Evolutionary conservation across 2,329 filamentous ascomycete genomes (phyloP).

Genomic region (Talaromyces amestolkiae): DNA sequence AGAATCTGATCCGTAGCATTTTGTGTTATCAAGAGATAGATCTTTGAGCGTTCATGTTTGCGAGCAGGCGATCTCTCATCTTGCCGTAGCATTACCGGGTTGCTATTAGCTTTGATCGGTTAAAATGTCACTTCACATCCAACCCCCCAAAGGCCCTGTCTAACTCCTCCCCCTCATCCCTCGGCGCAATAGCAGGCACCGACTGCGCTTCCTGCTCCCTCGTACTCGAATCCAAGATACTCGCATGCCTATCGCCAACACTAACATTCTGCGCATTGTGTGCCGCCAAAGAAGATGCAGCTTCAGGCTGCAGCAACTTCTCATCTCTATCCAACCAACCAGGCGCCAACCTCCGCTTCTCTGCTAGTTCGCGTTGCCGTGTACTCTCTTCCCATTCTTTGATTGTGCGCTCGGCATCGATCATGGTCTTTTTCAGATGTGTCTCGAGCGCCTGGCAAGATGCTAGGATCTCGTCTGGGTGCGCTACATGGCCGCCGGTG

Average conservation of each 20-base stretch:
- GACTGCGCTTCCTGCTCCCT: conserved; percentile 31
- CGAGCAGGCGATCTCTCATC: neutral
- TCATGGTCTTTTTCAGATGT: conserved; percentile 68
- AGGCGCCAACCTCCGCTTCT: conserved; percentile 62
- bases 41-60: neutral
- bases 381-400: conserved; percentile 66
- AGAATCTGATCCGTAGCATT: conserved; percentile 31
- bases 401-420: conserved; percentile 65
- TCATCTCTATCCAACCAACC: conserved; percentile 64
- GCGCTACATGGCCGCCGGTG: conserved; percentile 73
- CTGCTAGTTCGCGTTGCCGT: conserved; percentile 57
- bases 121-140: conserved; percentile 45
- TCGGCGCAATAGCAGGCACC: conserved; percentile 43
- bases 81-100: neutral
- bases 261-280: conserved; percentile 16
- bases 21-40: neutral
- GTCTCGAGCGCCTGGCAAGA: conserved; percentile 76
- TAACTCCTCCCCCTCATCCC: conserved; percentile 52
- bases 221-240: conserved; percentile 40
- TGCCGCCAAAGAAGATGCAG: conserved; percentile 21
- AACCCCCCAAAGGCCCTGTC: conserved; percentile 54
- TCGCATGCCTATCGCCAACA: conserved; percentile 20
- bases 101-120: conserved; percentile 16
- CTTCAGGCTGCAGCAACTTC: conserved; percentile 56
- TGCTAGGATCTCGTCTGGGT: conserved; percentile 79